Percentiles rank a stretch among this genome's conserved stretches.
Evolutionary conservation across 768 basidiomycete genomes (phyloP).

Genomic region (Kwoniella sp.): DNA sequence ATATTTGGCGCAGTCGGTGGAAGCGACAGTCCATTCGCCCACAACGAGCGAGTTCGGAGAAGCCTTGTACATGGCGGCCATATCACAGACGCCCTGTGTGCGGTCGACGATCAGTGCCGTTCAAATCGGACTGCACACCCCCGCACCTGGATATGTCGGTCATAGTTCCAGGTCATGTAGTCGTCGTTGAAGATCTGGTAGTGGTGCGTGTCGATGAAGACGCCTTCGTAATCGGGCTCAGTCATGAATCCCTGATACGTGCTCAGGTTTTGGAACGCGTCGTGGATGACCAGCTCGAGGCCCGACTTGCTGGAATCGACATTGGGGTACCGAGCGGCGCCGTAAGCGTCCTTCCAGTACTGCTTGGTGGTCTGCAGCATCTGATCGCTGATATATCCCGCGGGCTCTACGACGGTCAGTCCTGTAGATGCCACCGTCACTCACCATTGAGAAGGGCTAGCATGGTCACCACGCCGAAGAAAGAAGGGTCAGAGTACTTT

Average conservation of each 20-base stretch:
- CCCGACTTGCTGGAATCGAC: conserved; percentile 29
- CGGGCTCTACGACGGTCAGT: conserved; percentile 33
- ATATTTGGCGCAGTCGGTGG: conserved; percentile 48
- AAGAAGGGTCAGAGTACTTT: conserved; percentile 44
- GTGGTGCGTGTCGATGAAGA: conserved; percentile 49
- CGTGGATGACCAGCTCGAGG: conserved; percentile 40
- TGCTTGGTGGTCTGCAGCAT: conserved; percentile 34
- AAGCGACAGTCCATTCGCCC: conserved; percentile 49
- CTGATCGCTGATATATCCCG: conserved; percentile 33
- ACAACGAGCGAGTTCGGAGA: conserved; percentile 48
- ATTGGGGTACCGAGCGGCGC: conserved; percentile 43
- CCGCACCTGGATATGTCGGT: conserved; percentile 36
- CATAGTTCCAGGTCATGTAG: conserved; percentile 29
- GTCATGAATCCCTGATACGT: conserved; percentile 41
- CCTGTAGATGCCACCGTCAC: background rate
- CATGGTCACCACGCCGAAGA: conserved; percentile 46
- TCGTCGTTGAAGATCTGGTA: conserved; percentile 47
- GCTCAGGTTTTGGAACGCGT: conserved; percentile 39
- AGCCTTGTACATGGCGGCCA: conserved; percentile 16
- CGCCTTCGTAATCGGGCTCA: conserved; percentile 37
- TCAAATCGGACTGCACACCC: background rate
- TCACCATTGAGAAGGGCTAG: conserved; percentile 42
- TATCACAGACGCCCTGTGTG: conserved; percentile 24
- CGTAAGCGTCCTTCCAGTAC: conserved; percentile 47
- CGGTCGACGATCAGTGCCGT: background rate